Evolutionary conservation across 169 alveolate genomes (phyloP), one percentile per base, ranked within the genome.

Genomic region (Plasmodium sp.): DNA sequence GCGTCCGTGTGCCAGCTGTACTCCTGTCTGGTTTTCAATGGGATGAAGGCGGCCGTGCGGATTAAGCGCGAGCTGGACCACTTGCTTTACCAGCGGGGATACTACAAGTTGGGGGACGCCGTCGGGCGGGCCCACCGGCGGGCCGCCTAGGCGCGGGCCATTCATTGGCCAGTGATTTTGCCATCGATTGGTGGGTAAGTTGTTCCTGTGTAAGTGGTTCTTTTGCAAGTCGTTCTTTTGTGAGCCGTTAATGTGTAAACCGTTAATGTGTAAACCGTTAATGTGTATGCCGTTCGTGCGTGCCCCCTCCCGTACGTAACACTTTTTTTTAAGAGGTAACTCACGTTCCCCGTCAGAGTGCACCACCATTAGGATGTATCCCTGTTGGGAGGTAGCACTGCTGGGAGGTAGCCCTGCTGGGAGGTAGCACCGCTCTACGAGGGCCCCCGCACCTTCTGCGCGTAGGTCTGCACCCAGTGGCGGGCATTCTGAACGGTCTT

Each of bases 1-100:
- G 98, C 98, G 6, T 95, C 98, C 2, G 96, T 94, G 2, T 97
- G 98, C 27, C 98, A 97, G 81, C 62, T 97, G 73, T 97, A 92
- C 95, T 96, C 98, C 0, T 93, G 97, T 36, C 34, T 97, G 97
- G 98, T 97, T 14, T 90, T 90, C 62, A 90, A 90, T 81, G 94
- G 94, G 10, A 54, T 90, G 83, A 90, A 90, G 73, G 34, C 94
- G 14, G 94, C 94, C 7, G 82, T 90, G 22, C 31, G 82, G 54
- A 80, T 90, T 5, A 90, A 90, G 43, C 82, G 94, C 16, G 94
- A 90, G 51, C 45, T 90, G 27, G 83, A 90, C 73, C 33, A 90
- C 41, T 27, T 81, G 48, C 54, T 90, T 3, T 90, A 90, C 45
- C 94, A 90, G 74, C 43, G 72, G 41, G 94, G 94, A 12, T 90